Evolutionary conservation across 2,329 filamentous ascomycete species (phyloP).

Genomic region (Ophiosphaerella korrae): DNA sequence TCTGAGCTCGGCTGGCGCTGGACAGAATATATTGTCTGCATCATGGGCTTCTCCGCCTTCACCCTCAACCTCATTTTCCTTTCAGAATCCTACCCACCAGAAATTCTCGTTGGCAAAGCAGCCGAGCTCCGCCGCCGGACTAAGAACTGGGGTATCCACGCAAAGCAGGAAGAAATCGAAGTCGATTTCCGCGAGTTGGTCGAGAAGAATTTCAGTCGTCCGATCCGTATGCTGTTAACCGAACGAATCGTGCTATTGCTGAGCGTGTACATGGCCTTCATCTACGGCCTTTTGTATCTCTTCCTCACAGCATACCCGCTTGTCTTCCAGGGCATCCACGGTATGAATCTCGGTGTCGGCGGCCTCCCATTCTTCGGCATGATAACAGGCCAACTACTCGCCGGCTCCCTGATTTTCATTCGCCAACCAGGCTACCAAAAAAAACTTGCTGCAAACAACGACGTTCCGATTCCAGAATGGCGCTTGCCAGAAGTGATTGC

Average conservation of each 20-base stretch:
- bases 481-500: constrained; percentile 60
- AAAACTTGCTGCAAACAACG: constrained; percentile 53
- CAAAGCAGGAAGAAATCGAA: constrained; percentile 60
- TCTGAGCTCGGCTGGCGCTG: constrained; percentile 60
- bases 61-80: constrained; percentile 60
- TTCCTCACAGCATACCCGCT: constrained; percentile 85
- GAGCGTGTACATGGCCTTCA: constrained; percentile 43
- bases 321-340: constrained; percentile 75
- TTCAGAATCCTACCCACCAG: constrained; percentile 62
- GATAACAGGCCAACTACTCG: constrained; percentile 73
- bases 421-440: constrained; percentile 70
- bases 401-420: constrained; percentile 67
- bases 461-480: constrained; percentile 62
- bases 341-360: constrained; percentile 70
- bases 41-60: constrained; percentile 61
- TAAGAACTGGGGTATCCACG: constrained; percentile 67
- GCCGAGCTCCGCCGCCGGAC: constrained; percentile 60
- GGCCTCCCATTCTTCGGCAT: constrained; percentile 88
- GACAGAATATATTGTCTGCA: constrained; percentile 60
- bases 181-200: constrained; percentile 56
- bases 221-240: constrained; percentile 54
- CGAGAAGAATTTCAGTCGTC: constrained; percentile 60
- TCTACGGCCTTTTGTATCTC: constrained; percentile 76
- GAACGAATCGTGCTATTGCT: constrained; percentile 55
- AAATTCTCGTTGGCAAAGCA: constrained; percentile 63